Percentiles rank a stretch among this genome's conserved stretches.
phyloP scores from a whole-genome alignment of 345 rosid species.

The Citrus australasica region DNA sequence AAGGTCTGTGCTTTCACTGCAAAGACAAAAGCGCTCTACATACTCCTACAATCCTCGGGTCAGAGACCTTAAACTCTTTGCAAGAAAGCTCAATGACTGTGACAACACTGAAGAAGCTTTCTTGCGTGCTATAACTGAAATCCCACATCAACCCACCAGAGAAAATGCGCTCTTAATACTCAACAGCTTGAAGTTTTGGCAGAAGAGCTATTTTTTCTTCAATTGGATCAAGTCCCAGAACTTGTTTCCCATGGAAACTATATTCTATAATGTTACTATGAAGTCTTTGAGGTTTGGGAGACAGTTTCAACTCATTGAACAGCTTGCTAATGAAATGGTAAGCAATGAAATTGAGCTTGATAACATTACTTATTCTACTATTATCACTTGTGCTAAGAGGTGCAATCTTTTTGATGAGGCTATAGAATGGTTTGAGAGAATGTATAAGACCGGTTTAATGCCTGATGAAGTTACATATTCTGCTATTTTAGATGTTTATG shows the following conservation, averaged over 20 bases:
- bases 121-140: slow-evolving; percentile 44
- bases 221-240: slow-evolving; percentile 66
- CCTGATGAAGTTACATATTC: slow-evolving; percentile 96
- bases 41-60: slow-evolving; percentile 60
- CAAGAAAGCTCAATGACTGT: slow-evolving; percentile 66
- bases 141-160: slow-evolving; percentile 53
- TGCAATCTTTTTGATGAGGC: slow-evolving; percentile 71
- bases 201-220: slow-evolving; percentile 62
- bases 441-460: slow-evolving; percentile 90
- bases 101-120: slow-evolving; percentile 43
- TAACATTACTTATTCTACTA: slow-evolving; percentile 92
- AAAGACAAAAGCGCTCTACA: slow-evolving; percentile 66
- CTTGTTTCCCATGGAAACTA: slow-evolving; percentile 73
- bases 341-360: slow-evolving; percentile 69
- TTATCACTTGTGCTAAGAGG: slow-evolving; percentile 82
- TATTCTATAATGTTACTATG: slow-evolving; percentile 78
- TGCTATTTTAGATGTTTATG: slow-evolving; percentile 78
- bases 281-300: slow-evolving; percentile 81
- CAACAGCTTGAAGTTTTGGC: slow-evolving; percentile 70
- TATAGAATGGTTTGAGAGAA: slow-evolving; percentile 88
- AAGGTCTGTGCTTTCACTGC: slow-evolving; percentile 82
- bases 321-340: slow-evolving; percentile 82
- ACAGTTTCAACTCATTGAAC: slow-evolving; percentile 80
- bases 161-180: slow-evolving; percentile 72
- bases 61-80: slow-evolving; percentile 57